Evolutionary conservation across 164 flowering plant species (phyloP).

Genomic region (Pachysandra terminalis): DNA sequence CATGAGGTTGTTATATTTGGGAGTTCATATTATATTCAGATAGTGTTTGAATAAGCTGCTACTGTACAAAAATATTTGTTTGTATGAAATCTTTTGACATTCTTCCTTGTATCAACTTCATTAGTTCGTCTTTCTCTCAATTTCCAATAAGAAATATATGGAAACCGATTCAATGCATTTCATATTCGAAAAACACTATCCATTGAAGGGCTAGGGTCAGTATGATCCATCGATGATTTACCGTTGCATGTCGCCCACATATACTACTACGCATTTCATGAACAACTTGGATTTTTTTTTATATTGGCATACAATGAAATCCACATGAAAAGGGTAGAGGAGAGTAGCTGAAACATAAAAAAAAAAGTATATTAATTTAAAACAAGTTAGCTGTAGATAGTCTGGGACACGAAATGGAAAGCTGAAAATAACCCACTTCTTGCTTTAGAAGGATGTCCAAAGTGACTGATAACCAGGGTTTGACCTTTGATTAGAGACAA

Average conservation of each 20-base stretch:
- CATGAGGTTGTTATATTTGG: neutral
- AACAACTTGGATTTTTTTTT: neutral
- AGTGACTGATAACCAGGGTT: constrained; percentile 2
- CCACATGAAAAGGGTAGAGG: neutral
- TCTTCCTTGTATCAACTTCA: neutral
- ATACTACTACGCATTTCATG: too few relatives aligned
- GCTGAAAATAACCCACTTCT: constrained; percentile 11
- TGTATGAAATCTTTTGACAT: too few relatives aligned
- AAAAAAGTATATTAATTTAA: constrained; percentile 6
- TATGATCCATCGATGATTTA: too few relatives aligned
- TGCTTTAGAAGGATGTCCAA: constrained; percentile 13
- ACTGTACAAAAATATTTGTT: neutral
- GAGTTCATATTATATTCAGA: neutral
- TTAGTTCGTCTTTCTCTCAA: neutral
- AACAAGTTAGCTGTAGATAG: constrained; percentile 16
- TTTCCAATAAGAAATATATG: neutral
- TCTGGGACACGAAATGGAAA: constrained; percentile 2
- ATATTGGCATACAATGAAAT: neutral
- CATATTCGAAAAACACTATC: too few relatives aligned
- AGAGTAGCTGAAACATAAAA: constrained; percentile 6
- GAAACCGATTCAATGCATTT: neutral
- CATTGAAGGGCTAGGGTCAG: too few relatives aligned
- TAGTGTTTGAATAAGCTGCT: neutral
- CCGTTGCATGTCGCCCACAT: too few relatives aligned
- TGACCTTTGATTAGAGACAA: constrained; percentile 18